Conservation (phyloP, 1,284 basidiomycete species). For the Exobasidium rhododendri region DNA sequence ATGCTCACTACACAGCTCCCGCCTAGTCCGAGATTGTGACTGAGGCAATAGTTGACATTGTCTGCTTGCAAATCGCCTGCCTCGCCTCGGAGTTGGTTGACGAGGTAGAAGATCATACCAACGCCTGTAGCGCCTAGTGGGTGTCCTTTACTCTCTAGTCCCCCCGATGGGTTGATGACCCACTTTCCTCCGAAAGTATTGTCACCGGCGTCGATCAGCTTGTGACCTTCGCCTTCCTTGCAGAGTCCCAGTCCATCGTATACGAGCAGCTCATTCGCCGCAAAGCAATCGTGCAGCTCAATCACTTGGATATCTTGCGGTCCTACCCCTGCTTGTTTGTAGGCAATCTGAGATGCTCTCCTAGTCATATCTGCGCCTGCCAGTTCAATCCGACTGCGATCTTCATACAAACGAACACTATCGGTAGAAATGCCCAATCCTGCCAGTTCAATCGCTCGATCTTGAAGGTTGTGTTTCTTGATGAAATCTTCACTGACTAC, state of each 20-base stretch:
- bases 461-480: slow-evolving; percentile 69
- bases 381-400: slow-evolving; percentile 45
- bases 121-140: slow-evolving; percentile 79
- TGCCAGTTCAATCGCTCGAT: slow-evolving; percentile 71
- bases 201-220: slow-evolving; percentile 71
- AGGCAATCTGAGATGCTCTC: slow-evolving; percentile 68
- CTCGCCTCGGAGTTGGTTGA: slow-evolving; percentile 60
- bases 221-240: slow-evolving; percentile 67
- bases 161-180: slow-evolving; percentile 79
- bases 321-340: slow-evolving; percentile 68
- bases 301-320: slow-evolving; percentile 76
- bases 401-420: slow-evolving; percentile 42
- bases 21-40: slow-evolving; percentile 79
- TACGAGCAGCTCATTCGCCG: slow-evolving; percentile 67
- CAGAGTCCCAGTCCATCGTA: slow-evolving; percentile 80
- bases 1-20: slow-evolving; percentile 53
- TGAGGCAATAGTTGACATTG: slow-evolving; percentile 73
- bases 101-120: slow-evolving; percentile 83
- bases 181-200: slow-evolving; percentile 72
- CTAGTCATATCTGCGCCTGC: slow-evolving; percentile 64
- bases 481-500: slow-evolving; percentile 79
- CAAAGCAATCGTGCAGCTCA: slow-evolving; percentile 81
- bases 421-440: slow-evolving; percentile 48
- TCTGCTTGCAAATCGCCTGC: slow-evolving; percentile 61
- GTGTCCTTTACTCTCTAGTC: slow-evolving; percentile 75